phyloP scores from a whole-genome alignment of 176 grass and related monocot species.

The Ensete ventricosum region DNA sequence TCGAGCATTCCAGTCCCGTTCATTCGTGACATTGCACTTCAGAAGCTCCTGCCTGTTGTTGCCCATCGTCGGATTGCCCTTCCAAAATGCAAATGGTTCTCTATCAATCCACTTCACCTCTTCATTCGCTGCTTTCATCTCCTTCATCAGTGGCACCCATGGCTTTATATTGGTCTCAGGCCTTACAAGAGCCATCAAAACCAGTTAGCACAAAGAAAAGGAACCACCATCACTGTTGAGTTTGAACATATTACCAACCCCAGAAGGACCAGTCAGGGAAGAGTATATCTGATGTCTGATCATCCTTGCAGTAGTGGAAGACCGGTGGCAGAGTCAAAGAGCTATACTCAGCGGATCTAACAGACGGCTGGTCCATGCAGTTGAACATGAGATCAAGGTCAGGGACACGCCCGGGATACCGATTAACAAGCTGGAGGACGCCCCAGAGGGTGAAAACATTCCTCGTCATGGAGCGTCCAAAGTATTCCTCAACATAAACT shows the following conservation, averaged over 20 bases:
- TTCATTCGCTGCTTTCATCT: conserved; percentile 20
- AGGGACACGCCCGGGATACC: conserved; percentile 63
- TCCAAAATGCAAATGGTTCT: conserved; percentile 69
- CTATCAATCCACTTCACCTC: conserved; percentile 35
- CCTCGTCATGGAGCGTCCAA: conserved; percentile 42
- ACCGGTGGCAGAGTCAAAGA: conserved; percentile 32
- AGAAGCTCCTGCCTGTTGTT: conserved; percentile 29
- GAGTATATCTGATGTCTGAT: conserved; percentile 44
- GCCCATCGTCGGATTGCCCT: conserved; percentile 38
- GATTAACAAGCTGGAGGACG: conserved; percentile 54
- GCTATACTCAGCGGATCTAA: conserved; percentile 10
- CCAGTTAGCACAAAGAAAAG: background rate
- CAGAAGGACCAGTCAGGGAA: conserved; percentile 98
- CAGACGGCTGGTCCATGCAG: conserved; percentile 42
- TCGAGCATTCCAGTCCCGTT: conserved; percentile 20
- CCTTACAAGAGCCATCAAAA: conserved; percentile 18
- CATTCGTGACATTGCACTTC: conserved; percentile 31
- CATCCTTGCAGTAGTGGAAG: conserved; percentile 87
- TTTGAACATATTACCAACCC: conserved; percentile 48
- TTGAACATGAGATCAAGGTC: conserved; percentile 85
- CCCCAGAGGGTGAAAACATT: conserved; percentile 80
- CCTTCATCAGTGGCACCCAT: conserved; percentile 53
- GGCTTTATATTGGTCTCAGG: conserved; percentile 59
- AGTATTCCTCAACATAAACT: conserved; percentile 50
- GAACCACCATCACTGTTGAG: background rate